Evolutionary conservation across 2,329 filamentous ascomycete genomes (phyloP).

Genomic region (Sclerotinia borealis): DNA sequence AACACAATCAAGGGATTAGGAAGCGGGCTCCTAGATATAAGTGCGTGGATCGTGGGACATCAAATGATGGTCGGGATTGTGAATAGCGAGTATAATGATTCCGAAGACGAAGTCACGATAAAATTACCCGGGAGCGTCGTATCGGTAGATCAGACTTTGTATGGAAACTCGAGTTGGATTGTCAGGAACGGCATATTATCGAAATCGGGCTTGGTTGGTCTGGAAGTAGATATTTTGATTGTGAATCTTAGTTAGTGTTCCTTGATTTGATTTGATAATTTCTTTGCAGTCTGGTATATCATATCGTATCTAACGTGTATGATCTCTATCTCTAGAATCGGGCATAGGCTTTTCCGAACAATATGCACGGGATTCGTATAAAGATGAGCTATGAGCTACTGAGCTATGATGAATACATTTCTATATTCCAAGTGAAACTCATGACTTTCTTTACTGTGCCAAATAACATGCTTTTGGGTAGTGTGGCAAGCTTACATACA

Average conservation of each 20-base stretch:
- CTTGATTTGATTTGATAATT: not conserved
- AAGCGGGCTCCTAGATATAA: conserved; percentile 33
- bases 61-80: conserved; percentile 37
- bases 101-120: conserved; percentile 13
- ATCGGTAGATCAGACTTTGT: conserved; percentile 17
- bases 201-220: conserved; percentile 20
- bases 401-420: no score
- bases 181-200: conserved; percentile 18
- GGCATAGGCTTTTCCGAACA: no score
- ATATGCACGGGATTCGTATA: no score
- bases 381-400: no score
- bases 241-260: conserved; percentile 15
- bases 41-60: conserved; percentile 35
- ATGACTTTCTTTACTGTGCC: no score
- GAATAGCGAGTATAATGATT: conserved; percentile 31
- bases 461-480: no score
- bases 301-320: not conserved
- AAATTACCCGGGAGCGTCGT: conserved; percentile 16
- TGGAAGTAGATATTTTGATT: conserved; percentile 25
- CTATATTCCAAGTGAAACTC: no score
- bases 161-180: conserved; percentile 22
- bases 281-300: no score
- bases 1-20: conserved; percentile 20
- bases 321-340: not conserved
- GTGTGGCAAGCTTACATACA: no score